These are phyloP conservation scores for Protomyces inouyei DNA, from an alignment of 1,139 yeast genomes.

Conservation along the genomic window DNA sequence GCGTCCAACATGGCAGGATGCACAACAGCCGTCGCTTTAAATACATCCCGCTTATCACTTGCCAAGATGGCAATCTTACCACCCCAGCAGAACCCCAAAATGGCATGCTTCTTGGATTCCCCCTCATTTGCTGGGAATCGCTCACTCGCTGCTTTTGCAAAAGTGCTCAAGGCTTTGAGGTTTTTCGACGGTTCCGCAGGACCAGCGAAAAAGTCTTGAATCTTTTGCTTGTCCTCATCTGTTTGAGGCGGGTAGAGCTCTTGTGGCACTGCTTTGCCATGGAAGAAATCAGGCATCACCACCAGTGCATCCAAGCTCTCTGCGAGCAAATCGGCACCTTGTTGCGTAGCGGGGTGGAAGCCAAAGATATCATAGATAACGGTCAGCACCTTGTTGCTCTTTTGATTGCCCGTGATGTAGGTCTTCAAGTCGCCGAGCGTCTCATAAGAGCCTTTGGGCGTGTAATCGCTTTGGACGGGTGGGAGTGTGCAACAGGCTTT, in stretches of 20 bases:
- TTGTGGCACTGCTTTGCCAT: slow-evolving; percentile 29
- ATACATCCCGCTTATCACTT: slow-evolving; percentile 27
- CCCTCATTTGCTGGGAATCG: slow-evolving; percentile 21
- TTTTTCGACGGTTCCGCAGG: slow-evolving; percentile 20
- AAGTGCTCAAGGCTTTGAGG: slow-evolving; percentile 25
- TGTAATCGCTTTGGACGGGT: slow-evolving; percentile 13
- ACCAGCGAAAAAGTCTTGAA: slow-evolving; percentile 12
- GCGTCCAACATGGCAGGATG: slow-evolving; percentile 33
- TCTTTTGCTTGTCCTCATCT: slow-evolving; percentile 17
- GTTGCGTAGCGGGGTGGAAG: slow-evolving; percentile 31
- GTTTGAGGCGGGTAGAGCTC: slow-evolving; percentile 17
- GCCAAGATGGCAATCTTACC: slow-evolving; percentile 31
- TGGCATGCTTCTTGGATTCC: slow-evolving; percentile 13
- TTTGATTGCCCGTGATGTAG: slow-evolving; percentile 15
- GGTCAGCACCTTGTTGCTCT: slow-evolving; percentile 7
- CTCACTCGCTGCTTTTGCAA: slow-evolving; percentile 26
- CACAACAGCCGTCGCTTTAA: slow-evolving; percentile 30
- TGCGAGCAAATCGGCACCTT: slow-evolving; percentile 33
- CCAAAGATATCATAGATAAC: slow-evolving; percentile 31
- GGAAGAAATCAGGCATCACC: slow-evolving; percentile 33
- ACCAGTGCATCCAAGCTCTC: slow-evolving; percentile 30
- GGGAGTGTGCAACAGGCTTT: slow-evolving; percentile 26
- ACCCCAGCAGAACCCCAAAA: slow-evolving; percentile 25
- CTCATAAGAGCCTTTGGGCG: slow-evolving; percentile 22
- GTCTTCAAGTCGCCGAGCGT: slow-evolving; percentile 27